These are phyloP conservation scores for Entoloma clypeatum DNA, from an alignment of 1,284 basidiomycete species.

Conservation along the genomic window DNA sequence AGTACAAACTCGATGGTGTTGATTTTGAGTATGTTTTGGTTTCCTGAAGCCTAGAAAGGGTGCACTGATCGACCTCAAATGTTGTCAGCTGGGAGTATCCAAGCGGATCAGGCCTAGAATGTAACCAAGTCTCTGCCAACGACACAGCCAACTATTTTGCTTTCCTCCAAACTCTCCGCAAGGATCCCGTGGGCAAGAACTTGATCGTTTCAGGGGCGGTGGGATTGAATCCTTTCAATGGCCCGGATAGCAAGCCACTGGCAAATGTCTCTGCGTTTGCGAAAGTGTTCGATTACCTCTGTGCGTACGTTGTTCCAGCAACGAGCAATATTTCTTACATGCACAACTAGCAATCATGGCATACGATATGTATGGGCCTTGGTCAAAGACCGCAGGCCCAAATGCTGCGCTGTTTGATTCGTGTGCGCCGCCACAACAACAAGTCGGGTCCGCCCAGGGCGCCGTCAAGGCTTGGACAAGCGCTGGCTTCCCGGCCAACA, in stretches of 20 bases:
- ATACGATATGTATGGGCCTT: conserved; percentile 80
- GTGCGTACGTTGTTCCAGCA: conserved; percentile 17
- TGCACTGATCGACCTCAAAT: too few species aligned
- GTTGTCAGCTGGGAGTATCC: conserved; percentile 80
- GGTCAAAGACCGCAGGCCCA: conserved; percentile 38
- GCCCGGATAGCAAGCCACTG: conserved; percentile 54
- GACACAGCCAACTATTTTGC: conserved; percentile 71
- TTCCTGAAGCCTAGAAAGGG: too few species aligned
- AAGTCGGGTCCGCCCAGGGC: conserved; percentile 70
- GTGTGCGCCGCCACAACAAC: conserved; percentile 61
- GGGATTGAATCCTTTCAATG: conserved; percentile 65
- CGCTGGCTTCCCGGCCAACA: conserved; percentile 52
- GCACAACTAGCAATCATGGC: conserved; percentile 63
- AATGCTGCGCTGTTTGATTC: conserved; percentile 81
- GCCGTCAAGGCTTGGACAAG: conserved; percentile 71
- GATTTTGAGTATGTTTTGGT: conserved; percentile 66
- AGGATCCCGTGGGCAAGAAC: conserved; percentile 49
- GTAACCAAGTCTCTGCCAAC: conserved; percentile 55
- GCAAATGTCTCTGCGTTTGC: conserved; percentile 71
- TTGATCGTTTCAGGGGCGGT: conserved; percentile 75
- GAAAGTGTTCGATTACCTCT: conserved; percentile 69
- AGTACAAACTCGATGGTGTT: conserved; percentile 72
- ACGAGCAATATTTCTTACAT: neutral
- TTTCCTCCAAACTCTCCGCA: conserved; percentile 71
- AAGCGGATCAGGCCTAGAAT: conserved; percentile 56